These are phyloP conservation scores for Cordia subcordata DNA, from an alignment of 257 asterid genomes.

Conservation along the genomic window DNA sequence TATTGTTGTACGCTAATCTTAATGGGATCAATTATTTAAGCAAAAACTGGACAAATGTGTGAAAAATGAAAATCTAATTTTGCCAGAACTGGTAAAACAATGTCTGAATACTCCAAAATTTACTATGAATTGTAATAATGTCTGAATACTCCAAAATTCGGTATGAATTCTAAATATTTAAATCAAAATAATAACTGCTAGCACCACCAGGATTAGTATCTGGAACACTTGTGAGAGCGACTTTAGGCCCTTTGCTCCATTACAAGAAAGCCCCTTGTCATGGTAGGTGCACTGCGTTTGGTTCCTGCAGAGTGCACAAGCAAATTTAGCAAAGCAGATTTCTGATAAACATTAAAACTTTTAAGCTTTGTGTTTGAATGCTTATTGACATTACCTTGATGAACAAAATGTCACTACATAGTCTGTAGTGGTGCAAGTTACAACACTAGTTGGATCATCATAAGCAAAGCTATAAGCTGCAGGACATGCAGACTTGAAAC, in stretches of 20 bases:
- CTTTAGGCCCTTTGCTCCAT: slow-evolving; percentile 27
- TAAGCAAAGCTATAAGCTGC: slow-evolving; percentile 56
- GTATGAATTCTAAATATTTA: too few relatives aligned
- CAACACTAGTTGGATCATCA: slow-evolving; percentile 47
- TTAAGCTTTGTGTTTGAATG: not conserved
- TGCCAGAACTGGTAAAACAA: too few relatives aligned
- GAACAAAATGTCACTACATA: slow-evolving; percentile 50
- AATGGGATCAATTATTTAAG: too few relatives aligned
- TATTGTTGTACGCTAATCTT: too few relatives aligned
- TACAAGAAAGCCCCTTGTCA: slow-evolving; percentile 37
- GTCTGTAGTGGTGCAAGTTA: slow-evolving; percentile 54
- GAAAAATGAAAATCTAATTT: too few relatives aligned
- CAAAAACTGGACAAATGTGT: too few relatives aligned
- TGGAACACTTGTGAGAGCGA: slow-evolving; percentile 22
- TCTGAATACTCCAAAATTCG: not conserved
- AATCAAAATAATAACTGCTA: slow-evolving; percentile 22
- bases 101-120: too few relatives aligned
- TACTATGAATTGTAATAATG: not conserved
- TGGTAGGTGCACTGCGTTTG: slow-evolving; percentile 54
- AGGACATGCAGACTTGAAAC: slow-evolving; percentile 54
- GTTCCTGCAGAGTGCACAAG: slow-evolving; percentile 32
- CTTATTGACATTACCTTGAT: slow-evolving; percentile 34
- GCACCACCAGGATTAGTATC: slow-evolving; percentile 21
- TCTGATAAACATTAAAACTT: not conserved
- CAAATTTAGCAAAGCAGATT: slow-evolving; percentile 1